Conservation (phyloP, 129 eudicot species). For the Helianthus tuberosus region DNA sequence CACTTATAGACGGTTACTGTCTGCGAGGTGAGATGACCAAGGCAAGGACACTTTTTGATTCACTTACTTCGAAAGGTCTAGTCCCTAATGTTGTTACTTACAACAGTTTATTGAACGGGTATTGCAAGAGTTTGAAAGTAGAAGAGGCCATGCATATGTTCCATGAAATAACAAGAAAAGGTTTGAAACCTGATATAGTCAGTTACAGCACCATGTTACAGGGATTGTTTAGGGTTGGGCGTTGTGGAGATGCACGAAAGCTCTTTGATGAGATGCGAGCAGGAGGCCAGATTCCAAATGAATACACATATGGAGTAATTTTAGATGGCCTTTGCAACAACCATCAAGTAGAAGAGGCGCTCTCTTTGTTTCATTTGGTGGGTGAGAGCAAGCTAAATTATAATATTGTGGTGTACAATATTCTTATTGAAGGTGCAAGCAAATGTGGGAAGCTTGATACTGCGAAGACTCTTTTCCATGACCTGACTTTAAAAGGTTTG, state of each 20-base stretch:
- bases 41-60: slow-evolving; percentile 29
- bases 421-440: too few relatives aligned
- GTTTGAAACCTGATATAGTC: not conserved
- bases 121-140: slow-evolving; percentile 11
- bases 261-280: slow-evolving; percentile 11
- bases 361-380: slow-evolving; percentile 4
- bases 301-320: not conserved
- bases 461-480: too few relatives aligned
- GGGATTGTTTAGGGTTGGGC: not conserved
- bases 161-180: not conserved
- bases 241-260: not conserved
- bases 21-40: not conserved
- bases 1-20: slow-evolving; percentile 6
- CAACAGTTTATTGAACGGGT: slow-evolving; percentile 32
- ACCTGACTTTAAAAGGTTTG: too few relatives aligned
- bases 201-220: not conserved
- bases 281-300: not conserved
- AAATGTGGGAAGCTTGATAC: too few relatives aligned
- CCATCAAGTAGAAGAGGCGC: slow-evolving; percentile 4
- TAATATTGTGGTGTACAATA: too few relatives aligned
- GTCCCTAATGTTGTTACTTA: slow-evolving; percentile 19
- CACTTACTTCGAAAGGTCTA: slow-evolving; percentile 1
- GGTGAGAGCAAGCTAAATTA: slow-evolving; percentile 18
- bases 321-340: slow-evolving; percentile 26
- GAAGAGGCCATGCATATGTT: slow-evolving; percentile 6